These are phyloP conservation scores for Pythium graminicola DNA, from an alignment of 352 stramenopile genomes.

Conservation along the genomic window DNA sequence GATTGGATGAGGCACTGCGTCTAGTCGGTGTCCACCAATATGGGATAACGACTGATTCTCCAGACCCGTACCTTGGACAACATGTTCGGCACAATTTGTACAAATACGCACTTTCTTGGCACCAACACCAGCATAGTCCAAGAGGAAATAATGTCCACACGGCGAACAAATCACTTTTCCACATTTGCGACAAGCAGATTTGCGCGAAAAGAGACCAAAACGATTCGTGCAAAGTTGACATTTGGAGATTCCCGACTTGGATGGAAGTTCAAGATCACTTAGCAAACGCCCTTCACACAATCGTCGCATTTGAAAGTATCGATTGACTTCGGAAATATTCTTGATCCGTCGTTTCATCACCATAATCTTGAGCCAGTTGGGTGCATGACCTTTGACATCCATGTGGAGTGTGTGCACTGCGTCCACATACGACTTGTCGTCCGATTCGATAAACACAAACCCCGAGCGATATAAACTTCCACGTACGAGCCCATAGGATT, in stretches of 20 bases:
- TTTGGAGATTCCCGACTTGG: constrained; percentile 34
- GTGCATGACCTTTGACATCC: constrained; percentile 72
- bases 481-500: constrained; percentile 59
- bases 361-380: constrained; percentile 73
- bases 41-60: constrained; percentile 6
- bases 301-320: constrained; percentile 58
- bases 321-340: constrained; percentile 63
- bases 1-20: constrained; percentile 21
- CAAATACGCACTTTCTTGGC: constrained; percentile 71
- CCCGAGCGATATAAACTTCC: constrained; percentile 68
- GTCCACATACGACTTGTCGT: constrained; percentile 42
- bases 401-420: constrained; percentile 70
- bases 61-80: constrained; percentile 20
- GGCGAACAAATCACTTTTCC: constrained; percentile 60
- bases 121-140: constrained; percentile 42
- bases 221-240: constrained; percentile 49
- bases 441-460: constrained; percentile 74
- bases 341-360: constrained; percentile 70
- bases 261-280: constrained; percentile 51
- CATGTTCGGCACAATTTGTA: constrained; percentile 43
- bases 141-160: constrained; percentile 45
- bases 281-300: constrained; percentile 44
- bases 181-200: constrained; percentile 67
- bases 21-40: constrained; percentile 12
- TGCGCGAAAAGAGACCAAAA: constrained; percentile 60